Conservation (phyloP, 2,329 filamentous ascomycete species). For the Fusarium sp. region DNA sequence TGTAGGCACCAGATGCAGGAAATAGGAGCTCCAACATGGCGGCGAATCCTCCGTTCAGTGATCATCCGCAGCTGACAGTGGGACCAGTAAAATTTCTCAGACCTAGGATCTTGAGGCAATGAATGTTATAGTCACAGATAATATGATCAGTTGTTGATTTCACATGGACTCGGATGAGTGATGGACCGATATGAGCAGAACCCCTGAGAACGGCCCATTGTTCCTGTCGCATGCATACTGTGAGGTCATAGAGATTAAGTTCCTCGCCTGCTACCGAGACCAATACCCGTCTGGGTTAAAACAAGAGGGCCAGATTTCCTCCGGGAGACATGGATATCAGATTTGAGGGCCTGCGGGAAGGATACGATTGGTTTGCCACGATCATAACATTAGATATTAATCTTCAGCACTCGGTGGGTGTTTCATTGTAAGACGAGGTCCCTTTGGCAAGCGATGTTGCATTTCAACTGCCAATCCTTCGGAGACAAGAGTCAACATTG, state of each 20-base stretch:
- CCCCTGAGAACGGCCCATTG: background rate
- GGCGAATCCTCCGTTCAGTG: background rate
- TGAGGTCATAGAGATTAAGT: background rate
- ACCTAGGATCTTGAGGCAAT: background rate
- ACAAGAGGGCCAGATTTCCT: background rate
- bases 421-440: background rate
- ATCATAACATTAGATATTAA: background rate
- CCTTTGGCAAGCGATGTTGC: background rate
- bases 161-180: background rate
- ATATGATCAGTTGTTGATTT: background rate
- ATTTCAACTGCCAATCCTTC: background rate
- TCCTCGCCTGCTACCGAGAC: background rate
- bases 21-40: background rate
- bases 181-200: background rate
- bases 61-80: background rate
- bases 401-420: background rate
- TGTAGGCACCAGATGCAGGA: background rate
- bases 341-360: background rate
- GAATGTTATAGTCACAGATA: background rate
- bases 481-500: background rate
- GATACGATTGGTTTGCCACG: background rate
- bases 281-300: rapidly evolving
- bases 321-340: background rate
- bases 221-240: background rate
- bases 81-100: background rate